Evolutionary conservation across 2,329 filamentous ascomycete species (phyloP), one percentile per base, ranked within the genome.

Genomic region (Catunica adiposa): DNA sequence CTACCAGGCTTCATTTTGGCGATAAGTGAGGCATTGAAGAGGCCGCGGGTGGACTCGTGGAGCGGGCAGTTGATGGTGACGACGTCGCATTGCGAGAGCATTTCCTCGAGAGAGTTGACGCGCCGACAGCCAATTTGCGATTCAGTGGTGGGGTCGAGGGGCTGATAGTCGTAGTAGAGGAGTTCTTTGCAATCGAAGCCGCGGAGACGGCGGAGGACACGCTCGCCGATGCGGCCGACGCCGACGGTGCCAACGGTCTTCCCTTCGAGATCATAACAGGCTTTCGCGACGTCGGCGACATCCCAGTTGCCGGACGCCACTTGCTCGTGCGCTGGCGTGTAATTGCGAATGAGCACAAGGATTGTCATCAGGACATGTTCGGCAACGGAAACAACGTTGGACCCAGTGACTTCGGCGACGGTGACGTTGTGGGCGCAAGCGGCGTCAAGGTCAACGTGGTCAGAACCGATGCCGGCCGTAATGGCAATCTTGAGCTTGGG

Each of bases 321-420:
- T 78, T 88, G 83, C 77, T 97, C 89, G 75, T 97, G 92, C 55
- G 92, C 89, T 62, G 92, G 92, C 55, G 95, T 89, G 67, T 96
- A 98, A 84, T 98, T 98, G 75, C 92, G 89, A 70, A 97, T 84
- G 55, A 98, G 84, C 62, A 83, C 72, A 54, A 98, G 85, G 72
- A 97, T 97, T 70, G 92, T 98, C 92, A 98, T 97, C 74, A 98
- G 73, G 64, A 98, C 92, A 75, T 98, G 92, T 80, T 98, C 92
- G 59, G 92, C 92, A 61, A 98, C 92, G 53, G 92, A 97, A 65
- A 96, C 89, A 65, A 98, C 92, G 70, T 98, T 98, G 74, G 86
- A 94, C 67, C 92, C 92, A 8, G 92, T 98, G 62, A 98, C 92
- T 72, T 98, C 92, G 61, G 89, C 89, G 60, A 98, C 92, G 64